Evolutionary conservation across 2,329 filamentous ascomycete species (phyloP), one percentile per base, ranked within the genome.

Genomic region (Xylaria polymorpha): DNA sequence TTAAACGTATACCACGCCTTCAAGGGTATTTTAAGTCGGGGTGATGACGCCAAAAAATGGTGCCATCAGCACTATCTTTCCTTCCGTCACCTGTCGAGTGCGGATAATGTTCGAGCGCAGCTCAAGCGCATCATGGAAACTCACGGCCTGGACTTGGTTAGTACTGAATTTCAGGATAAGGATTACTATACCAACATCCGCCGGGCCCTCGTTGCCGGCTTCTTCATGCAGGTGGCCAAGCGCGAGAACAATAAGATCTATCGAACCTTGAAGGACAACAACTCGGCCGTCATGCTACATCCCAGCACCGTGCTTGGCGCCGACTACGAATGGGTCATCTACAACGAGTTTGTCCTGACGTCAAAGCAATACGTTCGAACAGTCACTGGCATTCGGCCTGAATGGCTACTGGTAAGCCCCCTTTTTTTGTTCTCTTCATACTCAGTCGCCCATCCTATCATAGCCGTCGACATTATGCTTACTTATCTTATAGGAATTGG

Each of bases 151-250:
- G 92, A 97, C 70, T 89, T 99, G 60, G 80, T 98, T 64, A 96
- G 92, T 61, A 98, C 95, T 0, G 88, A 92, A 0, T 98, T 97
- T 78, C 92, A 94, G 76, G 91, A 98, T 83, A 97, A 97, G 85
- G 93, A 97, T 78, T 99, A 99, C 85, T 99, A 98, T 82, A 94
- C 90, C 80, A 99, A 99, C 81, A 99, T 99, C 77, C 92, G 95
- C 53, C 91, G 94, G 44, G 95, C 96, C 9, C 87, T 99, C 15
- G 91, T 98, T 14, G 88, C 94, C 0, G 96, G 97, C 41, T 99
- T 99, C 87, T 99, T 99, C 86, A 99, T 99, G 96, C 96, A 99
- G 80, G 93, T 98, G 25, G 97, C 96, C 68, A 98, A 97, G 89
- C 94, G 92, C 79, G 94, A 98, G 78, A 89, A 88, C 61, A 91